Evolutionary conservation across 2,329 filamentous ascomycete genomes (phyloP).

Genomic region (Tolypocladium inflatum): DNA sequence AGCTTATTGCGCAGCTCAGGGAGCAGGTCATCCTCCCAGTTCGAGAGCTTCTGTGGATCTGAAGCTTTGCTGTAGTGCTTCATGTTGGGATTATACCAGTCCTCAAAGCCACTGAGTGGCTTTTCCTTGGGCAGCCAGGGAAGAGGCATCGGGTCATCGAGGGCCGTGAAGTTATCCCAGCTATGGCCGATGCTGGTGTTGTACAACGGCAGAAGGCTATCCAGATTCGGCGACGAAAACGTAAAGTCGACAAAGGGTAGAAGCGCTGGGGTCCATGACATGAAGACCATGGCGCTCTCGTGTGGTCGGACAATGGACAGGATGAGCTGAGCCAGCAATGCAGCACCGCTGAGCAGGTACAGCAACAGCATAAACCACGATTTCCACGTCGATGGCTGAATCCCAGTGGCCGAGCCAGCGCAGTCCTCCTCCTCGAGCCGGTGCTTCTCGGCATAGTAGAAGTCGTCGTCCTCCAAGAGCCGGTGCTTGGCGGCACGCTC

Average conservation of each 20-base stretch:
- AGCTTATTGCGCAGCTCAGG: constrained; percentile 15
- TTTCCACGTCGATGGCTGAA: not conserved
- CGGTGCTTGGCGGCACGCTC: constrained; percentile 5
- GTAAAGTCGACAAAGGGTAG: constrained; percentile 23
- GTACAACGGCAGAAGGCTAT: constrained; percentile 12
- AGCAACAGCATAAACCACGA: not conserved
- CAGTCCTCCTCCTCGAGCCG: not conserved
- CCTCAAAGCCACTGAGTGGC: constrained; percentile 13
- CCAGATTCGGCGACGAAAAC: constrained; percentile 15
- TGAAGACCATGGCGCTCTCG: constrained; percentile 20
- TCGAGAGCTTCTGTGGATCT: constrained; percentile 31
- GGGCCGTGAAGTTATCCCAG: constrained; percentile 20
- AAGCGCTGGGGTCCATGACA: constrained; percentile 23
- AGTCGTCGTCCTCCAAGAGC: constrained; percentile 4
- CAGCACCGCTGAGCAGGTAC: constrained; percentile 7
- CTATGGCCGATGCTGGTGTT: constrained; percentile 7
- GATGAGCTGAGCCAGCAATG: constrained; percentile 11
- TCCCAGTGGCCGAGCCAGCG: no score
- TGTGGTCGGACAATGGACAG: constrained; percentile 14
- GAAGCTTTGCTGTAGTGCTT: constrained; percentile 20
- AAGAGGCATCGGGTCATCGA: constrained; percentile 10
- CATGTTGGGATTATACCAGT: constrained; percentile 14
- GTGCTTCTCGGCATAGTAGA: not conserved
- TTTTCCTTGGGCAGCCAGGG: constrained; percentile 17
- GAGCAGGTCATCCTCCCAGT: constrained; percentile 22